Conservation (phyloP, 1,284 basidiomycete genomes). For the Puccinia novopanici region DNA sequence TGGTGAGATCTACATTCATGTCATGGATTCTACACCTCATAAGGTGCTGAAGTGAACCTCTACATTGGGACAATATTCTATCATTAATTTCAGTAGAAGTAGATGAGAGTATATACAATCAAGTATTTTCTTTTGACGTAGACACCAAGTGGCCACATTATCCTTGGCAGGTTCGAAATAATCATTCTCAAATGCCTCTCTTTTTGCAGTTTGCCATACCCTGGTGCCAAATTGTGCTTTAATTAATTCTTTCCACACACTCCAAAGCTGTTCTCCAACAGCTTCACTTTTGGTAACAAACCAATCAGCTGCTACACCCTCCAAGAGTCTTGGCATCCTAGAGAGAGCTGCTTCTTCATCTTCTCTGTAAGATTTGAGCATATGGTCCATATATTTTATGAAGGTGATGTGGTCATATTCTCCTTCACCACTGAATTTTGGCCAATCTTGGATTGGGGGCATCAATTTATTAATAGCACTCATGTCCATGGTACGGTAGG, state of each 20-base stretch:
- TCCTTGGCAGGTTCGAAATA: background rate
- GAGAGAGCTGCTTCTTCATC: background rate
- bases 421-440: background rate
- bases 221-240: background rate
- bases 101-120: background rate
- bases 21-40: too few species aligned
- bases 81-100: background rate
- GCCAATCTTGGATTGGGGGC: background rate
- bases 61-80: background rate
- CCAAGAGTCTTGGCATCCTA: background rate
- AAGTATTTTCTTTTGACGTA: background rate
- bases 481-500: background rate
- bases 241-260: background rate
- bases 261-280: background rate
- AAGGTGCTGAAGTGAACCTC: too few species aligned
- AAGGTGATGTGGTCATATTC: background rate
- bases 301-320: background rate
- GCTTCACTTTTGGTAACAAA: background rate
- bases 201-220: background rate
- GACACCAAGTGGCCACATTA: background rate
- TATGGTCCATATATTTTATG: background rate
- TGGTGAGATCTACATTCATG: too few species aligned
- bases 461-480: background rate
- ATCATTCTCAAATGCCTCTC: slow-evolving; percentile 2
- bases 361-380: background rate